A percentile compares a stretch with the other conserved stretches of the same genome.
These are phyloP conservation scores for Porcisia deanei DNA, from an alignment of 208 protist genomes.

Conservation along the genomic window DNA sequence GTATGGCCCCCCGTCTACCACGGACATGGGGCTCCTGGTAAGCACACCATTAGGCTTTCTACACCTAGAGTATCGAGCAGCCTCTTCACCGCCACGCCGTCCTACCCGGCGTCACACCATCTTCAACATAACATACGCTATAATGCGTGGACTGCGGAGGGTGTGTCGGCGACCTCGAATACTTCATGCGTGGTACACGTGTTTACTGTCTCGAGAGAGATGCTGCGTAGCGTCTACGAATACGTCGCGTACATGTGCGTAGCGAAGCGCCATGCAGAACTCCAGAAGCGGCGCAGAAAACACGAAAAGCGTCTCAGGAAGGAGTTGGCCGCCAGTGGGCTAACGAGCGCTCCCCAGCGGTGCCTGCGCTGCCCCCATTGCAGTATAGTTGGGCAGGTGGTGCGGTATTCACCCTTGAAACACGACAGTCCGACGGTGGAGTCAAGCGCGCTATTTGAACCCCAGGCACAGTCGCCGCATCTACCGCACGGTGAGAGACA, in stretches of 20 bases:
- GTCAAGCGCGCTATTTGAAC: slow-evolving; percentile 5
- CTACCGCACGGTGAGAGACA: neutral
- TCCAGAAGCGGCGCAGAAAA: slow-evolving; percentile 7
- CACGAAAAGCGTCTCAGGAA: slow-evolving; percentile 10
- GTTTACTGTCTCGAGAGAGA: slow-evolving; percentile 29
- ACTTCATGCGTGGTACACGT: slow-evolving; percentile 33
- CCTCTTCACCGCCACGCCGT: neutral
- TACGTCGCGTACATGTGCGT: slow-evolving; percentile 34
- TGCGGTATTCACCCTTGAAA: neutral
- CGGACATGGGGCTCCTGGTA: neutral
- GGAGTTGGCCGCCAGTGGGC: slow-evolving; percentile 16
- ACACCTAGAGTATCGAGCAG: neutral
- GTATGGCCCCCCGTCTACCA: neutral
- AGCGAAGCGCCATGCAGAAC: slow-evolving; percentile 5
- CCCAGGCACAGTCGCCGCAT: slow-evolving; percentile 3
- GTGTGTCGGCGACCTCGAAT: slow-evolving; percentile 28
- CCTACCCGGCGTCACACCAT: slow-evolving; percentile 17
- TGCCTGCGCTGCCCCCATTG: slow-evolving; percentile 32
- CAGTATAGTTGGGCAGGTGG: slow-evolving; percentile 17
- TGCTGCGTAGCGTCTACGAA: slow-evolving; percentile 34
- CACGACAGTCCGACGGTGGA: neutral
- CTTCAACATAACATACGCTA: slow-evolving; percentile 30
- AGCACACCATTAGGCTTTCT: neutral
- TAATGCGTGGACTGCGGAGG: slow-evolving; percentile 32
- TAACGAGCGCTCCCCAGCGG: slow-evolving; percentile 19